Base-by-base conservation (phyloP, 2,329 filamentous ascomycete genomes). In the Lomentospora prolificans region DNA sequence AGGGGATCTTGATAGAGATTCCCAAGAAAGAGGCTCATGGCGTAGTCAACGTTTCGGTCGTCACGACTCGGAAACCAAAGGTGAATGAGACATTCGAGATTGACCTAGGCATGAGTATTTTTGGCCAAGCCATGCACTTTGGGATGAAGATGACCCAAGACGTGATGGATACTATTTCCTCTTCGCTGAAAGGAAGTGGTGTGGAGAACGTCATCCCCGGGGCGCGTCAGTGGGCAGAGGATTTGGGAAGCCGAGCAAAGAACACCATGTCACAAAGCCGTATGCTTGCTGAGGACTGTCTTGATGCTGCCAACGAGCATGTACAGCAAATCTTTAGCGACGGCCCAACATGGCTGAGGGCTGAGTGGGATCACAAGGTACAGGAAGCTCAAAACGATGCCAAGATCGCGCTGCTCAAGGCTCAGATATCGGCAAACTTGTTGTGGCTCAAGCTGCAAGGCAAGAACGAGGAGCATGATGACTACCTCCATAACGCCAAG, bases 41-140 rank as follows among this genome's bases (percentile, higher is more conserved):
- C 30, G 65, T 80, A 36, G 66, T 86, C 53, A 79, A 79, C 55
- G 72, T 86, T 48, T 76, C 77, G 2, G 74, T 86, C 33, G 71
- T 77, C 55, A 82, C 82, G 1, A 80, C 74, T 12, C 79, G 75
- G 56, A 79, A 78, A 58, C 83, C 83, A 24, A 79, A 75, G 65
- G 73, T 85, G 59, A 80, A 80, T 62, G 81, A 85, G 67, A 78
- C 77, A 0, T 80, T 85, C 64, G 74, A 76, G 39, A 68, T 86
- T 28, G 77, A 84, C 64, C 82, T 86, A 65, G 79, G 80, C 50
- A 75, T 69, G 63, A 69, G 73, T 22, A 66, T 72, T 14, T 64
- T 79, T 44, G 70, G 69, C 10, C 72, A 74, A 39, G 72, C 71
- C 12, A 59, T 77, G 4, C 75, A 77, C 22, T 41, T 28, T 7